Base-by-base conservation (phyloP, 78 protist genomes). In the Corallochytrium limacisporum region DNA sequence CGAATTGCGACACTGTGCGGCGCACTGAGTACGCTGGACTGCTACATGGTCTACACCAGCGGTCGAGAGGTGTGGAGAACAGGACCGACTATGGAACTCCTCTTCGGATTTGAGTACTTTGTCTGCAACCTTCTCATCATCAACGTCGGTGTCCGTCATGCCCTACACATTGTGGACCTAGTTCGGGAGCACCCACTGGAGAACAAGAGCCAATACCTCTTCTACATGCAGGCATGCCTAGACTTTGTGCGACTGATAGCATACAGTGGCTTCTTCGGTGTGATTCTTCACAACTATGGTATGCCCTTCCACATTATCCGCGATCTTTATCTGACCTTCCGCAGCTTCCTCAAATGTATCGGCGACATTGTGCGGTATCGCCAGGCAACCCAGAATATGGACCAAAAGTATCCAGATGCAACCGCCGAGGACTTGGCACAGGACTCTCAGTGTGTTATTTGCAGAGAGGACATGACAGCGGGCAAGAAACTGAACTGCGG, bases 231-330 rank as follows among this genome's bases (percentile, higher is more conserved):
- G 33, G 13, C 0, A 43, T 43, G 26, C 16, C 20, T 15, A 53
- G 59, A 53, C 15, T 53, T 53, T 24, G 26, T 53, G 20, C 10
- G 59, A 53, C 18, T 53, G 12, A 26, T 53, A 26, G 35, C 59
- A 53, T 84, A 78, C 51, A 22, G 51, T 29, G 7, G 48, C 47
- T 83, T 87, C 71, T 83, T 84, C 57, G 8, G 33, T 6, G 68
- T 79, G 8, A 38, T 84, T 12, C 22, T 74, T 40, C 18, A 60
- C n/a, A 50, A 61, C 62, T 84, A 63, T 40, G 86, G 85, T 8
- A 18, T 89, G 29, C 95, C 95, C 26, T 37, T 89, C 26, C 91
- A 89, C 79, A 79, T 86, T 54, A 31, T 89, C 32, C 74, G 91
- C 62, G 90, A 89, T 36, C 74, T 86, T 8, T 85, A 75, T 69